Evolutionary conservation across 768 basidiomycete species (phyloP), one percentile per base, ranked within the genome.

Genomic region (Mrakia hoshinonis): DNA sequence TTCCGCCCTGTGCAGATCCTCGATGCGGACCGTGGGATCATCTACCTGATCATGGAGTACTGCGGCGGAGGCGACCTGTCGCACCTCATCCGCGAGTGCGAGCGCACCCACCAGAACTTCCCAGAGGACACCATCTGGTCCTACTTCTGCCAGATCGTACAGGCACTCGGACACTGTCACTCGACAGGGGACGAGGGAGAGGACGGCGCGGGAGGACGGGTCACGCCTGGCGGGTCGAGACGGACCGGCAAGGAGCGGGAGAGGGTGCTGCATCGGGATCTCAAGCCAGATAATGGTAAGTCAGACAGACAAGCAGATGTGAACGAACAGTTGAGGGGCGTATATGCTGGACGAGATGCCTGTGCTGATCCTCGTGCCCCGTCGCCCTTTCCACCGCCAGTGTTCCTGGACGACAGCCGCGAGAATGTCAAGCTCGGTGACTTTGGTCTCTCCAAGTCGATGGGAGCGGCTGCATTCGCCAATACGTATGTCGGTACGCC

Each of bases 21-120:
- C 70, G 96, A 99, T 82, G 84, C 89, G 73, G 90, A 93, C 64
- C 84, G 85, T 48, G 92, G 92, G 26, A 90, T 93, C 69, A 85
- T 98, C 54, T 98, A 97, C 79, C 97, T 99, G 73, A 84, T 98
- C 75, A 99, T 98, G 96, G 96, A 99, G 82, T 98, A 92, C 79
- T 99, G 96, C 77, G 93, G 92, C 5, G 94, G 93, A 26, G 96
- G 96, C 15, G 96, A 99, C 81, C 85, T 99, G 67, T 91, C 91
- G 1, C 82, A 85, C 46, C 81, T 96, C 76, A 96, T 98, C 79
- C 90, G 91, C 77, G 77, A 79, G 54, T 79, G 74, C 58, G 76
- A 76, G 74, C 75, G 74, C 51, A 74, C 71, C 36, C 85, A 84
- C 72, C 84, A 89, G 66, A 85, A 86, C 2, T 86, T 97, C 67